phyloP scores from a whole-genome alignment of 768 basidiomycete species.

The Psilocybe subaeruginosa region DNA sequence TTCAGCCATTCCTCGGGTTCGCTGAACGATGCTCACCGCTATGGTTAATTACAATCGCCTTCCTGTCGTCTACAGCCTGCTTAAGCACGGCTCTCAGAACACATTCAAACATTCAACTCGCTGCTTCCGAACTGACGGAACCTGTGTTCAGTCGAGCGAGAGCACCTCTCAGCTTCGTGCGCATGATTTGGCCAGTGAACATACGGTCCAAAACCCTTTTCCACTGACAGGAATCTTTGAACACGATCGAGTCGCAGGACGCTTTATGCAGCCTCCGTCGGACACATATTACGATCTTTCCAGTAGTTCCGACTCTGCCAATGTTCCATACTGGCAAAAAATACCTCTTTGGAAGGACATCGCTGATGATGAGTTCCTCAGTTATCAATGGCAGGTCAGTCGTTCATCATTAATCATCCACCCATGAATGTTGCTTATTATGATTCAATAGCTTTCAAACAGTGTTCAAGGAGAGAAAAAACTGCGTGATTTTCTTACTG shows the following conservation, averaged over 20 bases:
- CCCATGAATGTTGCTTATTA: too few species aligned
- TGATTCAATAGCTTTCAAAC: background rate
- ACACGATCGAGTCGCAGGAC: too few species aligned
- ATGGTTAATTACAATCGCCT: background rate
- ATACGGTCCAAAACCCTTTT: background rate
- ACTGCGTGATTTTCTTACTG: background rate
- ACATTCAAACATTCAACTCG: background rate
- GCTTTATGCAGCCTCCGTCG: too few species aligned
- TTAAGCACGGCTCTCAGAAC: background rate
- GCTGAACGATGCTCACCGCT: background rate
- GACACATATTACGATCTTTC: too few species aligned
- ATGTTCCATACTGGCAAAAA: background rate
- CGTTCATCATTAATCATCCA: background rate
- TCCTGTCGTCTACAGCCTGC: background rate
- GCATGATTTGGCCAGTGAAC: background rate
- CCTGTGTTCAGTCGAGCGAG: background rate
- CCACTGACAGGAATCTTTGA: too few species aligned
- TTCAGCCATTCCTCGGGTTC: too few species aligned
- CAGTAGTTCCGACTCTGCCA: background rate
- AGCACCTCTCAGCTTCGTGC: background rate
- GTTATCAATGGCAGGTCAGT: background rate
- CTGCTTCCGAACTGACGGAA: background rate
- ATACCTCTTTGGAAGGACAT: background rate
- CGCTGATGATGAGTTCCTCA: background rate
- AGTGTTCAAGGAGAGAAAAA: background rate